Conservation (phyloP, 2,329 filamentous ascomycete genomes). For the Beauveria asiatica region DNA sequence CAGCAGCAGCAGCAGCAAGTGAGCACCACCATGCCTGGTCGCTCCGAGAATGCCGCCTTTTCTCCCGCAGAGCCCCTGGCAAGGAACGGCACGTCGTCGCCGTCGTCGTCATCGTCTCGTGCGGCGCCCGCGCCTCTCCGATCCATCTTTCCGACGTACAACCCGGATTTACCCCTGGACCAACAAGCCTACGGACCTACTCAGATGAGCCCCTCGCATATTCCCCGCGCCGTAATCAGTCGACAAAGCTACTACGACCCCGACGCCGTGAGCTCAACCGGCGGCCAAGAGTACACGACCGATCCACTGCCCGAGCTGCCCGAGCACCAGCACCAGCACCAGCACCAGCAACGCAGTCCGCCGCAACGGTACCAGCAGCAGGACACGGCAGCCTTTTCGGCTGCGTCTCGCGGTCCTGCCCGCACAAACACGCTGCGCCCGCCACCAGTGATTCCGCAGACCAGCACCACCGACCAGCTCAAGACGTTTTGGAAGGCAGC, state of each 20-base stretch:
- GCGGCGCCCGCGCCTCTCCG: slow-evolving; percentile 38
- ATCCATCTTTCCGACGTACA: slow-evolving; percentile 71
- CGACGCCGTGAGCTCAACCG: slow-evolving; percentile 7
- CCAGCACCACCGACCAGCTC: slow-evolving; percentile 52
- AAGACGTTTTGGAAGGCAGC: slow-evolving; percentile 59
- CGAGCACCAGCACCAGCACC: not conserved
- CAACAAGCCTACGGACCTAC: slow-evolving; percentile 65
- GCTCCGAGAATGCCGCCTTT: slow-evolving; percentile 42
- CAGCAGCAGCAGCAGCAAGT: slow-evolving; percentile 19
- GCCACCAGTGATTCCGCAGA: slow-evolving; percentile 37
- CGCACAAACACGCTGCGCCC: slow-evolving; percentile 23
- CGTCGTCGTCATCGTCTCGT: slow-evolving; percentile 15
- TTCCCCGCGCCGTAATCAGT: slow-evolving; percentile 58
- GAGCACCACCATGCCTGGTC: slow-evolving; percentile 34
- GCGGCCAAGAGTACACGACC: slow-evolving; percentile 2
- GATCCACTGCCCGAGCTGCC: slow-evolving; percentile 10
- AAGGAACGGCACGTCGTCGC: slow-evolving; percentile 29
- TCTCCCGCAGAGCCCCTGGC: slow-evolving; percentile 43
- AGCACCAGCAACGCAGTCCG: not conserved
- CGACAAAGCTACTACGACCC: slow-evolving; percentile 45
- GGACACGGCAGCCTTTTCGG: not conserved
- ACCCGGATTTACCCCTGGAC: slow-evolving; percentile 56
- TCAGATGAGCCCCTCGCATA: slow-evolving; percentile 52
- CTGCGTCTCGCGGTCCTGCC: not conserved
- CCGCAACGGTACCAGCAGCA: not conserved